Evolutionary conservation across 176 grass and related monocot species (phyloP).

Genomic region (Ananas comosus): DNA sequence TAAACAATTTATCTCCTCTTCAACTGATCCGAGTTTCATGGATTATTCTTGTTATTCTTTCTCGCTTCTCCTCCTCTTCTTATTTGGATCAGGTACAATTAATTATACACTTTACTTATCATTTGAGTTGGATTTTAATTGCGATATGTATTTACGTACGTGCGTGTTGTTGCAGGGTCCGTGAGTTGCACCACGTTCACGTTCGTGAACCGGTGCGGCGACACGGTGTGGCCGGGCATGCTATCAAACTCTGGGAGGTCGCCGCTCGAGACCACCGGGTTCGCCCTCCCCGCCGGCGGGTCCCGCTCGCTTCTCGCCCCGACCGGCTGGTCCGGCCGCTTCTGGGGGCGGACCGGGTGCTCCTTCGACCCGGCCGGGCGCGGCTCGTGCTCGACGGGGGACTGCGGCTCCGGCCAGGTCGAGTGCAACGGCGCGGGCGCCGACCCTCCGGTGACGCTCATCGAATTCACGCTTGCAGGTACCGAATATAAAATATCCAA

Average conservation of each 20-base stretch:
- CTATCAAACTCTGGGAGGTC: slow-evolving; percentile 40
- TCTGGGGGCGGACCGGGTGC: slow-evolving; percentile 87
- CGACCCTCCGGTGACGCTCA: slow-evolving; percentile 57
- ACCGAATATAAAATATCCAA: too few relatives aligned
- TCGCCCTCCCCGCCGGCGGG: slow-evolving; percentile 27
- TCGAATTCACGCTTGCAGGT: slow-evolving; percentile 59
- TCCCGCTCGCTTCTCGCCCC: slow-evolving; percentile 3
- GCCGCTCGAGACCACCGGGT: slow-evolving; percentile 30
- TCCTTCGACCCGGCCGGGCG: slow-evolving; percentile 43
- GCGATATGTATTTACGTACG: not conserved
- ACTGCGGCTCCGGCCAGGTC: slow-evolving; percentile 64
- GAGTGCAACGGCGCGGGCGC: slow-evolving; percentile 67
- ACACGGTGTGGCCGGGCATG: slow-evolving; percentile 47
- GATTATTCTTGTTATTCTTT: too few relatives aligned
- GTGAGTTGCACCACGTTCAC: not conserved
- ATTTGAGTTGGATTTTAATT: too few relatives aligned
- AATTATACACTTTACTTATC: too few relatives aligned
- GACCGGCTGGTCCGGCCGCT: slow-evolving; percentile 36
- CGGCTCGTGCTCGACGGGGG: slow-evolving; percentile 67
- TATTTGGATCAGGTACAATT: too few relatives aligned
- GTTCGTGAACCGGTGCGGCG: slow-evolving; percentile 29
- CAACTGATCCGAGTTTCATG: too few relatives aligned
- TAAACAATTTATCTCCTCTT: too few relatives aligned
- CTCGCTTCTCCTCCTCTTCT: too few relatives aligned
- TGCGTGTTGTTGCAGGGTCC: not conserved